Evolutionary conservation across 352 stramenopile species (phyloP).

Genomic region (Bremia lactucae): DNA sequence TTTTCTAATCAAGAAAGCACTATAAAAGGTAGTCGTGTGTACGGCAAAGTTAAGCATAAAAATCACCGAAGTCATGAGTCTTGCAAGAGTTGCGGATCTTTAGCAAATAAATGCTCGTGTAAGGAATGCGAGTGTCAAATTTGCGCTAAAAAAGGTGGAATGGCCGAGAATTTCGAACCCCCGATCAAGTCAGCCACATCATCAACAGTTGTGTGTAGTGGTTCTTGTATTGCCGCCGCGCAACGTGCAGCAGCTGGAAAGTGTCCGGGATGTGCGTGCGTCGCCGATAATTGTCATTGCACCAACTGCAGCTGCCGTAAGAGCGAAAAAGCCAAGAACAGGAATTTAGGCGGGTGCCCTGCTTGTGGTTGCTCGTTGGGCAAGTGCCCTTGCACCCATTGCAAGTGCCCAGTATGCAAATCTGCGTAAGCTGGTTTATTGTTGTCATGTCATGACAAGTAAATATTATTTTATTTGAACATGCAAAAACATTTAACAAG

Average conservation of each 20-base stretch:
- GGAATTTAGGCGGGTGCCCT: slow-evolving; percentile 6
- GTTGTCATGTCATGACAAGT: slow-evolving; percentile 1
- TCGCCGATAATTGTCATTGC: slow-evolving; percentile 7
- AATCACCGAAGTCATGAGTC: slow-evolving; percentile 7
- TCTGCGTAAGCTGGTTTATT: slow-evolving; percentile 1
- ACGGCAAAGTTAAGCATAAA: no score
- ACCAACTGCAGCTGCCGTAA: slow-evolving; percentile 9
- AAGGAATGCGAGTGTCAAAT: slow-evolving; percentile 25
- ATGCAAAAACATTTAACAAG: no score
- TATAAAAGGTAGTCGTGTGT: no score
- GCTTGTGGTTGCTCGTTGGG: slow-evolving; percentile 13
- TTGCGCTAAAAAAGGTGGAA: slow-evolving; percentile 10
- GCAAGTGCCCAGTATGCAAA: slow-evolving; percentile 13
- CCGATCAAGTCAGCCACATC: slow-evolving; percentile 18
- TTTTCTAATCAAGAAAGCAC: no score
- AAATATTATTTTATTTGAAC: no score
- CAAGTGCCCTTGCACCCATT: slow-evolving; percentile 13
- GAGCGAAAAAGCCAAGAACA: slow-evolving; percentile 1
- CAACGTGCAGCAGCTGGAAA: slow-evolving; percentile 8
- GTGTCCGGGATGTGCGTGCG: slow-evolving; percentile 13
- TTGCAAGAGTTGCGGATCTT: slow-evolving; percentile 20
- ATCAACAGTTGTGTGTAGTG: slow-evolving; percentile 11
- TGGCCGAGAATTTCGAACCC: slow-evolving; percentile 2
- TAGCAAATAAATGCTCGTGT: slow-evolving; percentile 19
- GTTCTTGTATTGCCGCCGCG: slow-evolving; percentile 9